Conservation (phyloP, 768 basidiomycete genomes). For the Wakefieldia striispora region DNA sequence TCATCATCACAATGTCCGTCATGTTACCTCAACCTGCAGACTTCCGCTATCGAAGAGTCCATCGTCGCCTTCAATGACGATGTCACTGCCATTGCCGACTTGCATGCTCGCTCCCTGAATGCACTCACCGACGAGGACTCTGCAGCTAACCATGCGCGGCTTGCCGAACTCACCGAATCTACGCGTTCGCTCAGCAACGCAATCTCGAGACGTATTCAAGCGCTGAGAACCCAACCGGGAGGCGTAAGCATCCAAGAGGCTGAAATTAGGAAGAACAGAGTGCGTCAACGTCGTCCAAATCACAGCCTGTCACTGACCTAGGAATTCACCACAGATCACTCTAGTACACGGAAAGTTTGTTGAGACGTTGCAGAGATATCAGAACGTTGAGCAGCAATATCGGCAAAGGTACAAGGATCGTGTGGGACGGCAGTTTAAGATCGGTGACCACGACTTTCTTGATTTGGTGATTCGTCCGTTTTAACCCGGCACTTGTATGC, state of each 20-base stretch:
- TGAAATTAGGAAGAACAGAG: slow-evolving; percentile 43
- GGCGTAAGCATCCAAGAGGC: slow-evolving; percentile 39
- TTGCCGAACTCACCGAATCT: slow-evolving; percentile 58
- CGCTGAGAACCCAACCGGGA: slow-evolving; percentile 43
- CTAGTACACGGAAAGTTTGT: slow-evolving; percentile 67
- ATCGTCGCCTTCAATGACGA: slow-evolving; percentile 45
- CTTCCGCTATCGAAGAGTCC: slow-evolving; percentile 47
- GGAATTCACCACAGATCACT: slow-evolving; percentile 41
- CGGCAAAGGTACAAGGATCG: slow-evolving; percentile 62
- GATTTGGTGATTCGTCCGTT: not conserved
- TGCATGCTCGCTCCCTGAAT: slow-evolving; percentile 50
- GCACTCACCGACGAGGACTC: slow-evolving; percentile 46
- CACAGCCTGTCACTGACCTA: not conserved
- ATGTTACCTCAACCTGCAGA: slow-evolving; percentile 29
- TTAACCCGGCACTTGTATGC: not conserved
- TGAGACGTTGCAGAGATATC: slow-evolving; percentile 76
- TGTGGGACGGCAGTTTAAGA: slow-evolving; percentile 74
- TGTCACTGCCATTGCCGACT: slow-evolving; percentile 43
- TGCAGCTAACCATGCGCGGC: slow-evolving; percentile 41
- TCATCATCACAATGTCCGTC: not conserved
- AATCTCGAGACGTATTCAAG: slow-evolving; percentile 59
- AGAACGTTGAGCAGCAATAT: slow-evolving; percentile 70
- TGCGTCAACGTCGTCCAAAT: slow-evolving; percentile 1
- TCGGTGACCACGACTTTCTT: slow-evolving; percentile 44
- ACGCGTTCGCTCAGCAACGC: slow-evolving; percentile 57